phyloP scores from a whole-genome alignment of 2,329 filamentous ascomycete species.

The Fusarium sterilihyphosum region DNA sequence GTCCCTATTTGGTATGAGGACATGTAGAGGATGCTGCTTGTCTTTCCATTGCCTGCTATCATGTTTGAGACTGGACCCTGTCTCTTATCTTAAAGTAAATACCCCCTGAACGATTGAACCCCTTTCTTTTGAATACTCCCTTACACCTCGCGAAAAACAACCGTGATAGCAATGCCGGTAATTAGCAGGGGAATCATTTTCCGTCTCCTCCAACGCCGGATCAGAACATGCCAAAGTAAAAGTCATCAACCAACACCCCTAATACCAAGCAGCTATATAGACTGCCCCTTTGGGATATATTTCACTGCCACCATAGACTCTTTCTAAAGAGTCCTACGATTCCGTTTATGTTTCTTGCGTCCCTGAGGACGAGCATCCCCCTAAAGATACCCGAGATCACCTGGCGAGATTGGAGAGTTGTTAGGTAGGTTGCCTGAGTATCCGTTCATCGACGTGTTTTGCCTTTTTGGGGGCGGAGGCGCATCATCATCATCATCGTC shows the following conservation, averaged over 20 bases:
- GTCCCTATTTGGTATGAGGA: background rate
- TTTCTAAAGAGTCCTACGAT: slow-evolving; percentile 28
- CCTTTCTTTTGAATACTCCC: slow-evolving; percentile 17
- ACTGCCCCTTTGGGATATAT: background rate
- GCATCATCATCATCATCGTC: slow-evolving; percentile 60
- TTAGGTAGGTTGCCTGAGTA: slow-evolving; percentile 34
- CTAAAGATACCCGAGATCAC: slow-evolving; percentile 37
- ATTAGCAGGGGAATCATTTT: slow-evolving; percentile 46
- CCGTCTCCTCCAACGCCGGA: slow-evolving; percentile 42
- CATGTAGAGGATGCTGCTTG: background rate
- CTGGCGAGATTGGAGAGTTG: slow-evolving; percentile 35
- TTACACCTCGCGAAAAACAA: slow-evolving; percentile 38
- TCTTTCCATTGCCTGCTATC: background rate
- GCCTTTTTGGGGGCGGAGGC: slow-evolving; percentile 60
- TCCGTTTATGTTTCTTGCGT: slow-evolving; percentile 20
- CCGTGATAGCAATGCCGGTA: slow-evolving; percentile 28
- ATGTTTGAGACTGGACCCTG: background rate
- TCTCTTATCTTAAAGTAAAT: slow-evolving; percentile 1
- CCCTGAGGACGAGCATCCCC: slow-evolving; percentile 20
- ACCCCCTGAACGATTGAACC: background rate
- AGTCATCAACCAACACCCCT: slow-evolving; percentile 35
- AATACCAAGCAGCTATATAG: slow-evolving; percentile 20
- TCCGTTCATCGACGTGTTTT: slow-evolving; percentile 46
- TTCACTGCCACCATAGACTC: background rate
- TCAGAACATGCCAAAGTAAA: slow-evolving; percentile 35